Base-by-base conservation (phyloP, 2,329 filamentous ascomycete genomes). In the Exophiala phaeomuriformis region DNA sequence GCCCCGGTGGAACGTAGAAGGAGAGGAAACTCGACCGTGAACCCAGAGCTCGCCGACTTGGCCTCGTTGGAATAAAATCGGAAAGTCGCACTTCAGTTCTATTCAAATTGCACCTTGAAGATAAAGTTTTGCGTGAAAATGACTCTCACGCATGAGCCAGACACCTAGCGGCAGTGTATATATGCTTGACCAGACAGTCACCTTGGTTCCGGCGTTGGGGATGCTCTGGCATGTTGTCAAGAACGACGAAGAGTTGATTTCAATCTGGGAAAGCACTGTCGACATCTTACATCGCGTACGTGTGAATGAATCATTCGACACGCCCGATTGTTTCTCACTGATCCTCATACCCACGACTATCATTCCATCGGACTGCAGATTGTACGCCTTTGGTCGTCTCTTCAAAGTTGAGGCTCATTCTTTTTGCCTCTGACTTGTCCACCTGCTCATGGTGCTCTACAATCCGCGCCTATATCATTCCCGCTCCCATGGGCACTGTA, bases 61-160 rank as follows among this genome's bases (percentile, higher is more conserved):
- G 80, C 85, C 10, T 81, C 82, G 60, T 65, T 89, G 70, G 86
- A 91, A 73, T 87, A 64, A 65, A 58, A 46, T 35, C n/a, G 43
- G n/a, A 47, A 39, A 27, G 31, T 31, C 12, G 36, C 28, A 30
- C 30, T 49, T 47, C 43, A 28, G 35, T 59, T 53, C 53, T 39
- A 32, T 45, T 31, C 56, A 51, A 48, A 55, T 12, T 51, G 54
- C 49, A 55, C 31, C 54, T 59, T 28, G 33, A 52, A 53, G 46
- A 50, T 27, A 19, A 35, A 44, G 32, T 46, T 7, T 46, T 51
- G 19, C 19, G 19, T 19, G 19, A 19, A 19, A 19, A 19, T 19
- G 19, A 2, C 19, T 19, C 19, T 19, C 19, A 19, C 19, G 19
- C 19, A 19, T 19, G 19, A 19, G 19, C 19, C 19, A 19, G 19